Conservation (phyloP, 2,329 filamentous ascomycete genomes). For the Ascochyta lentis region DNA sequence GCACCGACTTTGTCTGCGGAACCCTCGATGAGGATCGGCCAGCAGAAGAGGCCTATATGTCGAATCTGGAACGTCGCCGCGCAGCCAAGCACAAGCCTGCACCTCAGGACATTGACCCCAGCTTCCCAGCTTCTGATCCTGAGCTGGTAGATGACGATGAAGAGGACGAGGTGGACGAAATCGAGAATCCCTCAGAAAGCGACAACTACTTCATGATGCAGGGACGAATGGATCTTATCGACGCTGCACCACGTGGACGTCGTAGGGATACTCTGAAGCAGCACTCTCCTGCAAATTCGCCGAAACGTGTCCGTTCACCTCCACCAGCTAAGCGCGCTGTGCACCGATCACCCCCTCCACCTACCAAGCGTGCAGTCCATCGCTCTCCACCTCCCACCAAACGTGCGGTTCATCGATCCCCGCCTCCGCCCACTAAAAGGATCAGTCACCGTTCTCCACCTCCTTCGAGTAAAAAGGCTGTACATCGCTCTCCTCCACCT, state of each 20-base stretch:
- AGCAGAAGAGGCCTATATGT: constrained; percentile 91
- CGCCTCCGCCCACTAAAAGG: constrained; percentile 20
- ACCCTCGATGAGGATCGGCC: constrained; percentile 95
- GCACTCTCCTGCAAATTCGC: constrained; percentile 22
- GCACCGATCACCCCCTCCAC: constrained; percentile 44
- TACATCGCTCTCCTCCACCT: constrained; percentile 44
- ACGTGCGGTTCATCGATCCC: constrained; percentile 34
- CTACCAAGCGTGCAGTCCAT: constrained; percentile 14
- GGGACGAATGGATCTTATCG: constrained; percentile 73
- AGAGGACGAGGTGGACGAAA: constrained; percentile 56
- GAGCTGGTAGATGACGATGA: constrained; percentile 83
- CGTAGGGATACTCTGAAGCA: constrained; percentile 41
- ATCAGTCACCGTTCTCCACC: constrained; percentile 39
- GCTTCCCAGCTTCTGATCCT: constrained; percentile 92
- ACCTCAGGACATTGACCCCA: constrained; percentile 91
- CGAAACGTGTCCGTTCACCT: constrained; percentile 32
- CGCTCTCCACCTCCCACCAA: constrained; percentile 58
- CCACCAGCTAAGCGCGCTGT: constrained; percentile 11
- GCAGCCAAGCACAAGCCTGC: constrained; percentile 80
- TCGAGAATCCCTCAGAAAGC: constrained; percentile 58
- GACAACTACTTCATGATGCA: constrained; percentile 74
- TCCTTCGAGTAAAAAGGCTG: constrained; percentile 12
- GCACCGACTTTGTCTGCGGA: constrained; percentile 98
- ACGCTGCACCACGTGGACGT: constrained; percentile 55
- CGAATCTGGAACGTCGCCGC: constrained; percentile 80